A percentile compares a stretch with the other conserved stretches of the same genome.
Evolutionary conservation across 495 filamentous ascomycete species (phyloP).

Genomic region (Friedmanniomyces simplex): DNA sequence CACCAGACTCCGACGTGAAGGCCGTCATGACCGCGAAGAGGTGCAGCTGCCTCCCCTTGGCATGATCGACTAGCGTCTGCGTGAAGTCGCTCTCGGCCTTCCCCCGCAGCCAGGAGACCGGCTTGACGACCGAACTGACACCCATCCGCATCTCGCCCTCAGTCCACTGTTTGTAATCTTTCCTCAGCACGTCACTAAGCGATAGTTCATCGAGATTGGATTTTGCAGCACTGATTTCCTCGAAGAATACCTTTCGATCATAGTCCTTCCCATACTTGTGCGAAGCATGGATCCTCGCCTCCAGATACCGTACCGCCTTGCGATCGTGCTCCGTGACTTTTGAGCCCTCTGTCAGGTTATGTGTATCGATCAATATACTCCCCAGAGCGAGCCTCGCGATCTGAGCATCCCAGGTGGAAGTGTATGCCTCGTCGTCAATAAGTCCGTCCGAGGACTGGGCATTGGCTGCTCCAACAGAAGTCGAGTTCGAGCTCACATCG

Average conservation of each 20-base stretch:
- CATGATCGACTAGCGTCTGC: slow-evolving; percentile 40
- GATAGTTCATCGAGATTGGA: slow-evolving; percentile 55
- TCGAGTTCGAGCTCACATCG: slow-evolving; percentile 24
- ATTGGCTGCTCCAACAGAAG: slow-evolving; percentile 26
- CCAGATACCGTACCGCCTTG: slow-evolving; percentile 53
- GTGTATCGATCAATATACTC: slow-evolving; percentile 76
- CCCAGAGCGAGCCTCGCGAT: slow-evolving; percentile 68
- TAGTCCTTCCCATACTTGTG: slow-evolving; percentile 31
- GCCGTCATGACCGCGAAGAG: slow-evolving; percentile 72
- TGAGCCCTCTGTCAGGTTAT: slow-evolving; percentile 53
- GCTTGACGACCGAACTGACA: slow-evolving; percentile 61
- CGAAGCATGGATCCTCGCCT: slow-evolving; percentile 39
- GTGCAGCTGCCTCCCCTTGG: slow-evolving; percentile 46
- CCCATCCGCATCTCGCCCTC: slow-evolving; percentile 55
- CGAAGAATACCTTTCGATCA: slow-evolving; percentile 51
- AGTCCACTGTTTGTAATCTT: slow-evolving; percentile 89
- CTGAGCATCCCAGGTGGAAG: slow-evolving; percentile 43
- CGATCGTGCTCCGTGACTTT: slow-evolving; percentile 68
- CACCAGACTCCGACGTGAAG: slow-evolving; percentile 39
- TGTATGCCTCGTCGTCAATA: slow-evolving; percentile 22
- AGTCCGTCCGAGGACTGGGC: slow-evolving; percentile 20
- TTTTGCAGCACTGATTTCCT: slow-evolving; percentile 56
- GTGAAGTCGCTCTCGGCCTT: slow-evolving; percentile 41
- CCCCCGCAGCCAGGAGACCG: slow-evolving; percentile 48
- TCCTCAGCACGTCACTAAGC: slow-evolving; percentile 64